Percentiles rank a stretch among this genome's conserved stretches.
Conservation (phyloP, 192 early-diverging fungal genomes). For the Backusella westeae region DNA sequence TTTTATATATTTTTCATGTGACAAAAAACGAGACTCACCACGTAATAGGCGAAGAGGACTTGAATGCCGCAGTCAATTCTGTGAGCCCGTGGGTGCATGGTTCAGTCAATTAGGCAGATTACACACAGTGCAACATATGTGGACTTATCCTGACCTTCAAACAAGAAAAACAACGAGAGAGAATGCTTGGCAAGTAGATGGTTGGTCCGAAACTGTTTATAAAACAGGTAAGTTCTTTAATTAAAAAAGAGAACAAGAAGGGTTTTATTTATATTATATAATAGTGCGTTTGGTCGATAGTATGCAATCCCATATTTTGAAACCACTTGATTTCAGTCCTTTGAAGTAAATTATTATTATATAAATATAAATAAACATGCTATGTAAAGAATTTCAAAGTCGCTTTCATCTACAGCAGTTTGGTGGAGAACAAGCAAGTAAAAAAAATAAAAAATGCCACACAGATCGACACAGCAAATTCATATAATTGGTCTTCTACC, state of each 20-base stretch:
- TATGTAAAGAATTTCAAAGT: neutral
- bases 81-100: slow-evolving; percentile 95
- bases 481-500: no score
- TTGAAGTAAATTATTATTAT: slow-evolving; percentile 50
- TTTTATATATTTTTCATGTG: neutral
- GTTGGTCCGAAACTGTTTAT: slow-evolving; percentile 89
- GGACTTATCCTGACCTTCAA: slow-evolving; percentile 61
- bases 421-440: neutral
- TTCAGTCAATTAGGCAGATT: slow-evolving; percentile 88
- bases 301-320: slow-evolving; percentile 81
- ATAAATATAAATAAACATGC: neutral
- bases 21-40: neutral
- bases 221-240: slow-evolving; percentile 65
- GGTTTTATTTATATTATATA: neutral
- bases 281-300: slow-evolving; percentile 73
- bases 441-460: neutral
- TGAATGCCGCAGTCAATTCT: slow-evolving; percentile 83
- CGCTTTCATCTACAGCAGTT: neutral
- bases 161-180: slow-evolving; percentile 88
- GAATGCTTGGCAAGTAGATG: slow-evolving; percentile 90
- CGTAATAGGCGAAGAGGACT: slow-evolving; percentile 70
- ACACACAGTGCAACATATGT: slow-evolving; percentile 90
- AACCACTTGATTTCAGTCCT: slow-evolving; percentile 74
- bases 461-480: no score
- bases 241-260: neutral